These are phyloP conservation scores for Alternaria sp. DNA, from an alignment of 2,329 filamentous ascomycete genomes.

Conservation along the genomic window DNA sequence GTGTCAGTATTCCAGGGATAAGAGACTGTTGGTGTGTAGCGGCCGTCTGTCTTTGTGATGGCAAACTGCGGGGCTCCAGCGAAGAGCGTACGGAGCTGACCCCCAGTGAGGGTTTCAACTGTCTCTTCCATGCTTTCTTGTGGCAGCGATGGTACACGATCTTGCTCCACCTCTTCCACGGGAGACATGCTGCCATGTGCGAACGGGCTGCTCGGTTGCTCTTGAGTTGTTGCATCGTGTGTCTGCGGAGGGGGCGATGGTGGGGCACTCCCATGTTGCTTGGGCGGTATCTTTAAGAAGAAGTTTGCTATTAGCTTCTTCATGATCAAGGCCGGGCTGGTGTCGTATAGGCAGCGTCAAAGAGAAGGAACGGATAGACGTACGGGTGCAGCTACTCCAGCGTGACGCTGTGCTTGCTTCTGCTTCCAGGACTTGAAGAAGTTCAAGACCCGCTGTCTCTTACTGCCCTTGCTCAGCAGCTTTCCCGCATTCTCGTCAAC, in stretches of 20 bases:
- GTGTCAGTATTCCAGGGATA: constrained; percentile 72
- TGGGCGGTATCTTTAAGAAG: constrained; percentile 28
- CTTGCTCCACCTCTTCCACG: constrained; percentile 20
- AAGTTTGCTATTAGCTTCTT: constrained; percentile 30
- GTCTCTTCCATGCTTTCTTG: constrained; percentile 28
- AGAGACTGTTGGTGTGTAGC: constrained; percentile 69
- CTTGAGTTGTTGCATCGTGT: constrained; percentile 13
- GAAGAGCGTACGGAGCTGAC: constrained; percentile 74
- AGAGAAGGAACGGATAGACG: constrained; percentile 11
- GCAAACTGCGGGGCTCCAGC: constrained; percentile 79
- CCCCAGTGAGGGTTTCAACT: constrained; percentile 49
- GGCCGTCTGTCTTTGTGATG: constrained; percentile 66
- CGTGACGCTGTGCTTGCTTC: constrained; percentile 28
- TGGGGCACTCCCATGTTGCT: constrained; percentile 15
- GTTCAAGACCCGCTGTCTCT: constrained; percentile 42
- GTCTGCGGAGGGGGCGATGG: constrained; percentile 30
- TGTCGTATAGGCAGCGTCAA: constrained; percentile 1
- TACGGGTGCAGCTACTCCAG: constrained; percentile 33
- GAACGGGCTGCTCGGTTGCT: constrained; percentile 24
- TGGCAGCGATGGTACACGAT: constrained; percentile 23
- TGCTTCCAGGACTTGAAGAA: constrained; percentile 45
- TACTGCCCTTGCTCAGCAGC: constrained; percentile 39
- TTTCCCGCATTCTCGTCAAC: constrained; percentile 31
- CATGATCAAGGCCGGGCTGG: constrained; percentile 7
- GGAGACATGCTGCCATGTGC: constrained; percentile 21